Base-by-base conservation (phyloP, 2,329 filamentous ascomycete species). In the Lanzia echinophila region DNA sequence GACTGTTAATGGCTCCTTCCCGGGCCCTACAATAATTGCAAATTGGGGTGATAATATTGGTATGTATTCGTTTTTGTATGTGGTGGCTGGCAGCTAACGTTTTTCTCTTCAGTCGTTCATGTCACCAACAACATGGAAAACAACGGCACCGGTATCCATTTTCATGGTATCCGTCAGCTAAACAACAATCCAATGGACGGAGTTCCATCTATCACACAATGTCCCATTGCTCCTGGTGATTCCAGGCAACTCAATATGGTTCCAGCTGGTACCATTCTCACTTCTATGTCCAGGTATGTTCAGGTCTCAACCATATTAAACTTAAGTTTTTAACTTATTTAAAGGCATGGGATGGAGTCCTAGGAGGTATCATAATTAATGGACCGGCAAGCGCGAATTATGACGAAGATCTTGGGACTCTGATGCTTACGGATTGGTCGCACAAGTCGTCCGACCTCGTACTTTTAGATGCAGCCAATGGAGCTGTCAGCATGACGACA, bases 201-300 rank as follows among this genome's bases (percentile, higher is more conserved):
- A 22, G 63, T 72, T 4, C 71, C 70, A 22, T 73, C 75, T 28
- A 65, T 80, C 22, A 79, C 77, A 24, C 83, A 89, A 66, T 90
- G 86, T 58, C 84, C 86, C 1, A 81, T 88, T 55, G 72, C 82
- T 5, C 84, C 84, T 0, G 79, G 79, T 22, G 62, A 71, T 15
- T 67, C 63, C 60, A 61, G 55, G 65, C 57, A 8, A 63, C 61
- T 43, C 64, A 67, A 53, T 66, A 68, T 33, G 65, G 66, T n/a
- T 55, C 60, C 7, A 55, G 63, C n/a, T 66, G 64, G 65, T 68
- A 66, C 38, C 65, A 67, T 45, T 63, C 61, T 28, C 64, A 68
- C 46, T 62, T 62, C 51, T 59, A 48, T 38, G 49, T 59, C 20
- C 62, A 63, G 43, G 62, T 62, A 22, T 73, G 52, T 6, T 28